These are phyloP conservation scores for Trichoderma oligosporum DNA, from an alignment of 2,329 filamentous ascomycete species.

Conservation along the genomic window DNA sequence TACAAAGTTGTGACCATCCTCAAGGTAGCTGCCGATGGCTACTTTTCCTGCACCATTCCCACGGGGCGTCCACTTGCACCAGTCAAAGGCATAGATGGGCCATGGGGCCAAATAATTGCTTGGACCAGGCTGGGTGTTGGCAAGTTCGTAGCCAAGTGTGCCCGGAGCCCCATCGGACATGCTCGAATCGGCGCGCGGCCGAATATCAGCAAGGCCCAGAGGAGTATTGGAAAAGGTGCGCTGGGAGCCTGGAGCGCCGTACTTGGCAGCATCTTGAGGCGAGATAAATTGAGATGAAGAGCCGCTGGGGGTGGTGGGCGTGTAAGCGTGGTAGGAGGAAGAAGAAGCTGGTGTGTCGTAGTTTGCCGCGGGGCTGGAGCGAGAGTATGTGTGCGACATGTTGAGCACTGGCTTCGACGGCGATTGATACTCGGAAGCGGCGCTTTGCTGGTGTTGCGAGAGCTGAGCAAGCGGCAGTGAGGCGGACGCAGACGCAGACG, in stretches of 20 bases:
- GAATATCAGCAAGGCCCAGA: constrained; percentile 85
- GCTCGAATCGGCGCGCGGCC: constrained; percentile 77
- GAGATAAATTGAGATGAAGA: constrained; percentile 62
- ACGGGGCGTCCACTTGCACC: constrained; percentile 95
- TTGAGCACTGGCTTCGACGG: constrained; percentile 64
- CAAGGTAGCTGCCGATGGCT: constrained; percentile 90
- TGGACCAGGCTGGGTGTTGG: constrained; percentile 64
- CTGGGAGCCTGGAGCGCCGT: constrained; percentile 54
- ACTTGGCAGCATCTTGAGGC: constrained; percentile 50
- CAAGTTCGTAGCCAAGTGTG: constrained; percentile 60
- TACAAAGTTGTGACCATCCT: constrained; percentile 98
- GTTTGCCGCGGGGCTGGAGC: constrained; percentile 70
- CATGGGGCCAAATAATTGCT: constrained; percentile 94
- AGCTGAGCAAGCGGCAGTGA: constrained; percentile 25
- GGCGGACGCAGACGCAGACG: constrained; percentile 34
- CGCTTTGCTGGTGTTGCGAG: constrained; percentile 31
- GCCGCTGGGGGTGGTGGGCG: constrained; percentile 61
- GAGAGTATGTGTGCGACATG: constrained; percentile 71
- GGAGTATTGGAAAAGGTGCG: constrained; percentile 75
- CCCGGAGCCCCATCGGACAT: constrained; percentile 68
- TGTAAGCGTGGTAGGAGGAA: constrained; percentile 55
- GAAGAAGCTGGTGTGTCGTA: constrained; percentile 54
- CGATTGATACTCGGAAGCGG: constrained; percentile 55
- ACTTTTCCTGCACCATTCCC: constrained; percentile 82
- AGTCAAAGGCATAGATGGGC: constrained; percentile 95